Evolutionary conservation across 169 alveolate species (phyloP), one percentile per base, ranked within the genome.

Genomic region (Babesia gibsoni): DNA sequence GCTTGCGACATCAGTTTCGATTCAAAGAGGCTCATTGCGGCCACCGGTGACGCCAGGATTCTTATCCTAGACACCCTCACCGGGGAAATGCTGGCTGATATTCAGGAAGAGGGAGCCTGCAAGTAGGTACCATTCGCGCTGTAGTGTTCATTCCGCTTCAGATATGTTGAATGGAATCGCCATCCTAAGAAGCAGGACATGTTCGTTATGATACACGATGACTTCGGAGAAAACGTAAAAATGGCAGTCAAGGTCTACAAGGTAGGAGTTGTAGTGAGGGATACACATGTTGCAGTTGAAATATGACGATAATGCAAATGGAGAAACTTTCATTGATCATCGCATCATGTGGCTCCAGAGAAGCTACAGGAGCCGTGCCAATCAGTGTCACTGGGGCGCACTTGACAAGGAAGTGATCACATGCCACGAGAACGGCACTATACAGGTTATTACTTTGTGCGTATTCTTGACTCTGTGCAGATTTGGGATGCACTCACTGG

Each of bases 361-460:
- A 42, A 84, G 82, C 10, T 83, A 87, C 63, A 70, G 87, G 10
- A 74, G 77, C 53, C 67, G 92, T 37, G 75, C 89, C 64, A 61
- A 69, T 18, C 92, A 91, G 66, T 93, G 91, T 16, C 91, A 91
- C 52, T 93, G 97, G 97, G 96, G 97, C 45, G 87, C 94, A 52
- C 88, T 90, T 61, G 97, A 93, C 66, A 89, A 88, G 59, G 80
- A 89, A 43, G 82, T 93, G 35, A 83, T 93, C 32, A 84, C 96
- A 0, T 89, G 91, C 25, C 97, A 93, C 79, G 97, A 93, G 45
- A 92, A 91, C 79, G 97, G 97, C 1, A 81, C 79, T 25, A 84
- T 91, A 14, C 67, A 78, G 72, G 91, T 91, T 23, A 9, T 64
- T 18, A 27, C 3, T n/a, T 16, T 42, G 0, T 0, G 3, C 12